Percentiles rank a stretch among this genome's conserved stretches.
Conservation (phyloP, 345 rosid species). For the Atalantia buxifolia region DNA sequence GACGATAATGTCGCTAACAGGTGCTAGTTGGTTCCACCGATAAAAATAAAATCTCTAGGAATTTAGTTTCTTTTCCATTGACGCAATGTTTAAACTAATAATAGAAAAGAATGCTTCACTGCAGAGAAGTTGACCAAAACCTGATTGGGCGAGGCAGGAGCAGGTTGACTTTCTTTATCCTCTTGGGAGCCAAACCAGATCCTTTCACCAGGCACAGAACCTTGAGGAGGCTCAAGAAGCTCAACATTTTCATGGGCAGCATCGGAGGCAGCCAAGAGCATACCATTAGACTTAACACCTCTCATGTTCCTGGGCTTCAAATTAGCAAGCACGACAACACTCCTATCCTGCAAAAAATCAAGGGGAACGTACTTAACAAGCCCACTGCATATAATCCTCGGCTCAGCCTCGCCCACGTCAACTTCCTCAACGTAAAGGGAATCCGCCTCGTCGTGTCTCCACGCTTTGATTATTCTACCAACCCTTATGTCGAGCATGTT, state of each 20-base stretch:
- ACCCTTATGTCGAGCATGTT: constrained; percentile 81
- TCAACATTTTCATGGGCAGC: constrained; percentile 73
- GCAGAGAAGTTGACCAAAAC: constrained; percentile 19
- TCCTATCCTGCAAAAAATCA: constrained; percentile 60
- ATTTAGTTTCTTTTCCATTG: too few relatives aligned
- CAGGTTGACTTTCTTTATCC: constrained; percentile 48
- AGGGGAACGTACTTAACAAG: constrained; percentile 77
- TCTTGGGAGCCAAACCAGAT: constrained; percentile 76
- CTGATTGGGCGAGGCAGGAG: constrained; percentile 74
- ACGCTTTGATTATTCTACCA: constrained; percentile 75
- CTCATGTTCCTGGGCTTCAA: constrained; percentile 93
- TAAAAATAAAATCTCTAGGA: too few relatives aligned
- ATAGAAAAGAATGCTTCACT: too few relatives aligned
- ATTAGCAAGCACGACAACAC: constrained; percentile 84
- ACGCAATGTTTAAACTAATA: too few relatives aligned
- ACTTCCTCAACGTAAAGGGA: constrained; percentile 92
- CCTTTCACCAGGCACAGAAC: constrained; percentile 72
- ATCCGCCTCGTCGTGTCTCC: constrained; percentile 95
- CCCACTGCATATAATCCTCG: constrained; percentile 88
- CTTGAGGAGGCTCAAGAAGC: constrained; percentile 75
- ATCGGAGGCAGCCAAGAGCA: constrained; percentile 90
- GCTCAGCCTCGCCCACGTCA: constrained; percentile 76
- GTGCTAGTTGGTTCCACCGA: too few relatives aligned
- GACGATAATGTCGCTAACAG: too few relatives aligned
- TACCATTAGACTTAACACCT: constrained; percentile 87